A percentile compares a stretch with the other conserved stretches of the same genome.
These are phyloP conservation scores for Boletellus ananas DNA, from an alignment of 768 basidiomycete genomes.

Conservation along the genomic window DNA sequence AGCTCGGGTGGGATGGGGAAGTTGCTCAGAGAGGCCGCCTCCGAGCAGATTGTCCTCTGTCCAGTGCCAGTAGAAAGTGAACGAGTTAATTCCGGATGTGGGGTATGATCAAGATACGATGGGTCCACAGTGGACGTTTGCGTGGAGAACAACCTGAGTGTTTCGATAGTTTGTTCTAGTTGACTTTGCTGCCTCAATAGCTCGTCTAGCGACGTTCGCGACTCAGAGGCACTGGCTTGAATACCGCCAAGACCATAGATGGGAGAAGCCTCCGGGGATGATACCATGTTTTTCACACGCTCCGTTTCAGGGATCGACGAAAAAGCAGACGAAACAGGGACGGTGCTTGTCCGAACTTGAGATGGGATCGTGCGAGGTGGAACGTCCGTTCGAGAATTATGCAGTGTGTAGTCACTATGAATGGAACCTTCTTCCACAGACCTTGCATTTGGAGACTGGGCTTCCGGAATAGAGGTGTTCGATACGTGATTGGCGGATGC, in stretches of 20 bases:
- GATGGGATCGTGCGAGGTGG: background rate
- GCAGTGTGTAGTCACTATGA: slow-evolving; percentile 1
- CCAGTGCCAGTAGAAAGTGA: slow-evolving; percentile 23
- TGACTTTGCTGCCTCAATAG: slow-evolving; percentile 60
- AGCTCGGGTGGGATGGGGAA: slow-evolving; percentile 62
- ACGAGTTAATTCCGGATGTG: slow-evolving; percentile 13
- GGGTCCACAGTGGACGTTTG: slow-evolving; percentile 24
- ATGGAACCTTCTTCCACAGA: slow-evolving; percentile 6
- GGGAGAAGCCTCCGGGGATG: slow-evolving; percentile 33
- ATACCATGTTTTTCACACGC: background rate
- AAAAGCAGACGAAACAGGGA: background rate
- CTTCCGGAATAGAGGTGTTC: slow-evolving; percentile 6
- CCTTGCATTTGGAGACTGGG: slow-evolving; percentile 2
- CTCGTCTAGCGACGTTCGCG: slow-evolving; percentile 42
- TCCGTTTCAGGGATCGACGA: background rate
- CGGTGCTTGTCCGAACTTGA: background rate
- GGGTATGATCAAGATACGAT: slow-evolving; percentile 31
- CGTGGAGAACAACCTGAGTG: slow-evolving; percentile 45
- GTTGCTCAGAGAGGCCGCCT: slow-evolving; percentile 71
- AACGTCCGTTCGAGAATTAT: slow-evolving; percentile 1
- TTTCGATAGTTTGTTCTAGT: slow-evolving; percentile 61
- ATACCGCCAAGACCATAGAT: slow-evolving; percentile 45
- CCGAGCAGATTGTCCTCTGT: slow-evolving; percentile 32
- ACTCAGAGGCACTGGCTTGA: slow-evolving; percentile 11
- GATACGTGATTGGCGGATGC: slow-evolving; percentile 1